phyloP scores from a whole-genome alignment of 2,329 filamentous ascomycete species.

The Nigrospora oryzae region DNA sequence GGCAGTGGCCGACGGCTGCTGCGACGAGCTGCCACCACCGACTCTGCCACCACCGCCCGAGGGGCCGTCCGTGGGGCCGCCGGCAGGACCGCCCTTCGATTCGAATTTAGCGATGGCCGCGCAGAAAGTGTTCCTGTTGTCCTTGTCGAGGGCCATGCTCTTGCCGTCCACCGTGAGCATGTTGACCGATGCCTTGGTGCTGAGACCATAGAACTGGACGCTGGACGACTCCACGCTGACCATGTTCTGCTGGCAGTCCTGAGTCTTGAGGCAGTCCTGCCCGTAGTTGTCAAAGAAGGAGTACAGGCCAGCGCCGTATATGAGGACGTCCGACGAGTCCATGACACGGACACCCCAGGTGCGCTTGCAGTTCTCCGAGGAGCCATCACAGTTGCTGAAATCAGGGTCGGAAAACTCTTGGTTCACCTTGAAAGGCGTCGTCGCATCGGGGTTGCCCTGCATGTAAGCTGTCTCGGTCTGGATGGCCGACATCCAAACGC shows the following conservation, averaged over 20 bases:
- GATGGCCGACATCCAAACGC: slow-evolving; percentile 75
- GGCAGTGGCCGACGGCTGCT: too few species aligned
- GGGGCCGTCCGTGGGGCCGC: background rate
- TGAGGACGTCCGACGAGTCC: slow-evolving; percentile 56
- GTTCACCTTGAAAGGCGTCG: slow-evolving; percentile 54
- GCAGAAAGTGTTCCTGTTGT: slow-evolving; percentile 60
- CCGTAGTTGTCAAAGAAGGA: slow-evolving; percentile 73
- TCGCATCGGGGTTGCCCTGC: slow-evolving; percentile 72
- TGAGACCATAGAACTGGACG: slow-evolving; percentile 59
- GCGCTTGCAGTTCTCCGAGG: slow-evolving; percentile 51
- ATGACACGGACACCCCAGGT: slow-evolving; percentile 68
- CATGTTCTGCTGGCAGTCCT: slow-evolving; percentile 73
- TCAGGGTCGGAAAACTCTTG: slow-evolving; percentile 56
- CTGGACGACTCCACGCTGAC: slow-evolving; percentile 59
- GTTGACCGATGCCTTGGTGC: slow-evolving; percentile 66
- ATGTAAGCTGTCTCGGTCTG: slow-evolving; percentile 88
- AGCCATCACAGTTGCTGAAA: slow-evolving; percentile 50
- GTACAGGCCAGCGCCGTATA: slow-evolving; percentile 66
- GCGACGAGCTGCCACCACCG: background rate
- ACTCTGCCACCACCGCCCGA: slow-evolving; percentile 5
- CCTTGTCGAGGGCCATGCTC: slow-evolving; percentile 42
- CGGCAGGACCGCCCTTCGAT: slow-evolving; percentile 6
- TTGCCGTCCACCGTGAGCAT: slow-evolving; percentile 60
- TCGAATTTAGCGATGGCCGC: slow-evolving; percentile 49
- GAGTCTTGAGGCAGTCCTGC: slow-evolving; percentile 57